Evolutionary conservation across 176 grass and related monocot species (phyloP).

Genomic region (Luzula sylvatica): DNA sequence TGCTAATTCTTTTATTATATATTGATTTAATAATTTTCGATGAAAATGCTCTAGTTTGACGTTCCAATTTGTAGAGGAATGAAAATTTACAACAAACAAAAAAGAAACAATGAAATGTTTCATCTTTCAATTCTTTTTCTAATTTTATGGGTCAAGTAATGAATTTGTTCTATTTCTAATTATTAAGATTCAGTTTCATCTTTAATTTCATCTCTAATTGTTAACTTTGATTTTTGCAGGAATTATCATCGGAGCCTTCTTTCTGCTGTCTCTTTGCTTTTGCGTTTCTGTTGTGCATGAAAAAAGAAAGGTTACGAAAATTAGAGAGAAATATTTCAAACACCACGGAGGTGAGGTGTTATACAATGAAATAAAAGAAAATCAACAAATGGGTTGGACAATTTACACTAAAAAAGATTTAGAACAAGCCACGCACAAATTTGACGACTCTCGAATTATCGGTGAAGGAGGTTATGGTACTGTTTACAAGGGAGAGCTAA

Average conservation of each 20-base stretch:
- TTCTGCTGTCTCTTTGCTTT: background rate
- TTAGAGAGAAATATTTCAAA: conserved; percentile 25
- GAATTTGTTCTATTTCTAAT: no score
- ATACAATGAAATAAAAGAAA: conserved; percentile 14
- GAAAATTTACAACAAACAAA: no score
- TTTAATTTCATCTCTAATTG: background rate
- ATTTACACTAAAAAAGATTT: conserved; percentile 26
- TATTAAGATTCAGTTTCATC: no score
- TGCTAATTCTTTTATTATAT: no score
- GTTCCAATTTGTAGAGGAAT: no score
- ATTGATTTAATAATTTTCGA: no score
- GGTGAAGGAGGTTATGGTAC: conserved; percentile 20
- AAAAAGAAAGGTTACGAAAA: conserved; percentile 21
- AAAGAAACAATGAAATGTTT: no score
- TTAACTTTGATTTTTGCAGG: background rate
- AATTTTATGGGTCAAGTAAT: no score
- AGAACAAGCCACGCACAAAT: conserved; percentile 24
- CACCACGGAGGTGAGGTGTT: conserved; percentile 24
- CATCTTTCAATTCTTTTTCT: no score
- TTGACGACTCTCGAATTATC: background rate
- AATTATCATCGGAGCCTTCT: background rate
- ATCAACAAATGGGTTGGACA: conserved; percentile 7
- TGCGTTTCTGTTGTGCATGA: conserved; percentile 12
- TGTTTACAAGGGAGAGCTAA: conserved; percentile 22
- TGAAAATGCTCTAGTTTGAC: no score